Evolutionary conservation across 2,329 filamentous ascomycete genomes (phyloP).

Genomic region (Pestalotiopsis sp.): DNA sequence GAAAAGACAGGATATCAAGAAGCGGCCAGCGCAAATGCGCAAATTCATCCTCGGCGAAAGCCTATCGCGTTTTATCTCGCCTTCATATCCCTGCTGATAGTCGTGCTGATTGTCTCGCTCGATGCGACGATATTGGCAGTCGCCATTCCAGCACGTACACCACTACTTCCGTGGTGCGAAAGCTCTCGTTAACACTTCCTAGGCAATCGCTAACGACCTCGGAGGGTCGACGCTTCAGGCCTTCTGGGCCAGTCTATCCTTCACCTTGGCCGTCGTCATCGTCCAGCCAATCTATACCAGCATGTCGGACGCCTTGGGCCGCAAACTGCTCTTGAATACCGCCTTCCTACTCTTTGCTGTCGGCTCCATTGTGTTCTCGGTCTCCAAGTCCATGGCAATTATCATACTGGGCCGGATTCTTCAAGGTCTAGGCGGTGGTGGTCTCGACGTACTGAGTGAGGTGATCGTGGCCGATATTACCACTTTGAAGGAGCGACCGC

Average conservation of each 20-base stretch:
- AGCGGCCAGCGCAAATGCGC: neutral
- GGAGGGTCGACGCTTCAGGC: conserved; percentile 23
- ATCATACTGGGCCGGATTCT: conserved; percentile 27
- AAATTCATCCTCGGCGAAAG: neutral
- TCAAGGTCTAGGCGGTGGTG: conserved; percentile 31
- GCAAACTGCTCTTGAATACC: conserved; percentile 29
- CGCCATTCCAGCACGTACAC: neutral
- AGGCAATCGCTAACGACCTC: conserved; percentile 24
- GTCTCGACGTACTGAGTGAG: conserved; percentile 30
- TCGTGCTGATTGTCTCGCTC: neutral
- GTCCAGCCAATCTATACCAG: conserved; percentile 27
- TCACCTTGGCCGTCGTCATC: conserved; percentile 23
- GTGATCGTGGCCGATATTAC: conserved; percentile 35
- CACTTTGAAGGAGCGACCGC: conserved; percentile 29
- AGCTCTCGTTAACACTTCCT: neutral
- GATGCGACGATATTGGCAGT: neutral
- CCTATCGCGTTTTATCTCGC: neutral
- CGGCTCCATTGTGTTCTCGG: conserved; percentile 33
- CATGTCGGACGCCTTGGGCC: conserved; percentile 31
- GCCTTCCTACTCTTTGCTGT: conserved; percentile 33
- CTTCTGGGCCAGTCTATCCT: conserved; percentile 36
- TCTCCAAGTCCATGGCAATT: conserved; percentile 23
- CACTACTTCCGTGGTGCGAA: neutral
- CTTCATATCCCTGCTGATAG: neutral
- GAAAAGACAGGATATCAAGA: neutral